These are phyloP conservation scores for Wallacemonas collosoma DNA, from an alignment of 208 protist species.

Conservation along the genomic window DNA sequence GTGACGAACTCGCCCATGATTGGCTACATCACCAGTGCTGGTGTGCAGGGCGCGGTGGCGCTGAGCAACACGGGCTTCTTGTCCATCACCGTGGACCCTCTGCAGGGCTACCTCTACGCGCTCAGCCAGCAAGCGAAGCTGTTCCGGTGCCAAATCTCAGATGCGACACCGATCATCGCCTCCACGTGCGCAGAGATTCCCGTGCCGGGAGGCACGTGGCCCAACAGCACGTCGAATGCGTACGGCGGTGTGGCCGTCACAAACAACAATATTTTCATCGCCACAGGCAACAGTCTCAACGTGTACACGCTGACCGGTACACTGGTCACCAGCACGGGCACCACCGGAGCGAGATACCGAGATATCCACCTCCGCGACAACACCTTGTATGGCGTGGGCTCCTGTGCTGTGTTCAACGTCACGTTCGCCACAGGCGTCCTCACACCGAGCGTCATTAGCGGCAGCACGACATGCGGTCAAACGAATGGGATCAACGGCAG, in stretches of 20 bases:
- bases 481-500: constrained; percentile 33
- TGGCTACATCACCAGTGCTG: constrained; percentile 16
- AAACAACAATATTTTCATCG: constrained; percentile 25
- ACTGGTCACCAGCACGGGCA: background rate
- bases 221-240: background rate
- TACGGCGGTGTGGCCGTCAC: constrained; percentile 24
- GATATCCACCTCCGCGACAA: background rate
- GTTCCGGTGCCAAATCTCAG: constrained; percentile 15
- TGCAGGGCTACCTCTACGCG: constrained; percentile 17
- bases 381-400: constrained; percentile 25
- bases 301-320: constrained; percentile 30
- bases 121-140: constrained; percentile 19
- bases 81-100: constrained; percentile 3
- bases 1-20: constrained; percentile 3
- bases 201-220: constrained; percentile 5
- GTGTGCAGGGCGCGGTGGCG: background rate
- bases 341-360: constrained; percentile 16
- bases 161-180: constrained; percentile 8
- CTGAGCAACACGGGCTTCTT: background rate
- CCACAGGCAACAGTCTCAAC: constrained; percentile 19
- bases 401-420: constrained; percentile 31
- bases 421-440: background rate
- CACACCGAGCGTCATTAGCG: constrained; percentile 14
- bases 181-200: constrained; percentile 6
- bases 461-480: constrained; percentile 14